Evolutionary conservation across 2,329 filamentous ascomycete genomes (phyloP), one percentile per base, ranked within the genome.

Genomic region (Cadophora sp.): DNA sequence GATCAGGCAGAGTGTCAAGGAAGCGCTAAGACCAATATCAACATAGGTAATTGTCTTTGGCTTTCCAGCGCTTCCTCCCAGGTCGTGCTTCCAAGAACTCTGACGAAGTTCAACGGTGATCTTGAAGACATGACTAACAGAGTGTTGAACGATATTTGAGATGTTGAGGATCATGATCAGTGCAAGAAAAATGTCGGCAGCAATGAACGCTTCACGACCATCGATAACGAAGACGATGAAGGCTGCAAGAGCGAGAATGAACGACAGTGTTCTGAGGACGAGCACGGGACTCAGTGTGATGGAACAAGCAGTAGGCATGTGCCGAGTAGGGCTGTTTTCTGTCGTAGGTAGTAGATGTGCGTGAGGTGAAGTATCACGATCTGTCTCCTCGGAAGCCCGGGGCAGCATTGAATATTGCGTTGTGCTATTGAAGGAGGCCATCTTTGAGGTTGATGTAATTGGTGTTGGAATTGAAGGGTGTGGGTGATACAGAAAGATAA

Each of bases 61-160:
- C 33, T 67, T 69, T 3, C 27, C 45, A 1, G 18, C 4, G 16
- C 62, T 56, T 4, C n/a, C 41, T 36, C 66, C 43, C 22, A 66
- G 33, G 14, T 65, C 62, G 22, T 65, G 36, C 3, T 59, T 60
- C 64, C 43, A 65, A 33, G 51, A 11, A 14, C 63, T 50, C 14
- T 64, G 36, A 43, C 69, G 65, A 8, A 71, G 50, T 39, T 69
- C 65, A 27, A 71, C 59, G 14, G 68, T 69, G 27, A 70, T 55
- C 24, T 66, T 66, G 24, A 73, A 61, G 41, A 71, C 33, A 22
- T 70, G 30, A 4, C 65, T 63, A 50, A 67, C 13, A 2, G 59
- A 55, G 48, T 64, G 50, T 18, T 71, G 62, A 24, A 72, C 22
- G 5, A 71, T 4, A 45, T 61, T 56, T 2, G 67, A 14, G n/a